Base-by-base conservation (phyloP, 768 basidiomycete genomes). In the Tylopilus sp. region DNA sequence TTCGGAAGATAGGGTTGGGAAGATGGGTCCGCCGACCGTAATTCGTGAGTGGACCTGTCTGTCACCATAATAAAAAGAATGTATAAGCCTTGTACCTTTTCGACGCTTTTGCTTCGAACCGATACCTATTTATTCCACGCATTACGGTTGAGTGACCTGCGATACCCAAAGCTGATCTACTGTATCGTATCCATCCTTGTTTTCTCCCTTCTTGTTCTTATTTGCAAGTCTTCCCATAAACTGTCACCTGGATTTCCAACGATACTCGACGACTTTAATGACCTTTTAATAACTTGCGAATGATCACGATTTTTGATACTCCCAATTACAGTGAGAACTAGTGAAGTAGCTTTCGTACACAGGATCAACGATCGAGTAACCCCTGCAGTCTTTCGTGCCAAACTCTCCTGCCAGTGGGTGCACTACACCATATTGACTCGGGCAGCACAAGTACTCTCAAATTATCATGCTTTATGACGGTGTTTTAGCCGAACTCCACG, bases 1-100 rank as follows among this genome's bases (percentile, higher is more conserved):
- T 69, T 37, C 63, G 69, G 29, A 65, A 56, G 40, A 46, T 63
- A 28, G 59, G 59, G 2, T 54, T 68, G 33, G 69, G 62, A 7
- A 52, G 56, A 34, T 69, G 64, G 59, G 22, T 56, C 26, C 58
- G 62, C 36, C 42, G 54, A 44, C 58, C 57, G 28, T 69, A 44
- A 69, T 26, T 11, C 43, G 57, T 57, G 44, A 55, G 55, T 51
- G 14, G 44, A 25, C 19, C 10, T 1, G 19, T 10, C 31, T 17
- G 16, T 46, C 25, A n/a, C 42, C n/a, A 28, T 17, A 19, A 31
- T 30, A 25, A 5, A 25, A 7, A 19, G 14, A 41, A 26, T n/a
- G 12, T 21, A 31, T 50, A 51, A 14, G 6, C 29, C 19, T 26
- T 40, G 28, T 45, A 22, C 38, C 42, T 36, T 53, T 24, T 24